Conservation (phyloP, 1,139 yeast genomes). For the Eremothecium cymbalariae region DNA sequence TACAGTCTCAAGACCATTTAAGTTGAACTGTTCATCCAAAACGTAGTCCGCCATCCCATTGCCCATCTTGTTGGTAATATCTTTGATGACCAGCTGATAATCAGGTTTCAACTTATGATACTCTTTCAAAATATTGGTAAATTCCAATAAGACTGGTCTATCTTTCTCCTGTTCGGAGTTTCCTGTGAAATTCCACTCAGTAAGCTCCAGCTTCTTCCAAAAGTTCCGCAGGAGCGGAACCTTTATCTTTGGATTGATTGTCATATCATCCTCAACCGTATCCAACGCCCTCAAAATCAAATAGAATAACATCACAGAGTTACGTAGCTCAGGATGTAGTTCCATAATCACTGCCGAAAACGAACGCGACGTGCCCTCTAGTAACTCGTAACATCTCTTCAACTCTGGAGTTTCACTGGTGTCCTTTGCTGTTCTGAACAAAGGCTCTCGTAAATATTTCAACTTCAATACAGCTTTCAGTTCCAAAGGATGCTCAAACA, state of each 20-base stretch:
- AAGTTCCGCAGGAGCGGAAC: slow-evolving; percentile 68
- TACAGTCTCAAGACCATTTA: slow-evolving; percentile 68
- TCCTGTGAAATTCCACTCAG: slow-evolving; percentile 77
- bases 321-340: slow-evolving; percentile 81
- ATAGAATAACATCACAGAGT: slow-evolving; percentile 76
- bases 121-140: slow-evolving; percentile 59
- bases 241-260: slow-evolving; percentile 61
- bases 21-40: slow-evolving; percentile 66
- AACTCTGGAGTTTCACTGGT: slow-evolving; percentile 41
- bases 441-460: slow-evolving; percentile 45
- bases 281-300: slow-evolving; percentile 83
- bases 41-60: slow-evolving; percentile 97
- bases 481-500: slow-evolving; percentile 66
- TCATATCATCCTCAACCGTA: slow-evolving; percentile 96
- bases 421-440: slow-evolving; percentile 47
- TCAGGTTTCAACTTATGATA: slow-evolving; percentile 65
- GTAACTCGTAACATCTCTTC: slow-evolving; percentile 59
- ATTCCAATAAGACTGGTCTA: slow-evolving; percentile 67
- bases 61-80: slow-evolving; percentile 81
- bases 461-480: slow-evolving; percentile 58
- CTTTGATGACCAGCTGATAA: slow-evolving; percentile 71
- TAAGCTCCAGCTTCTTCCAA: slow-evolving; percentile 48
- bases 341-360: slow-evolving; percentile 90
- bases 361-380: slow-evolving; percentile 72
- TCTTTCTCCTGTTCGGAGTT: slow-evolving; percentile 74